Conservation (phyloP, 164 flowering plant genomes). For the Chimonanthus salicifolius region DNA sequence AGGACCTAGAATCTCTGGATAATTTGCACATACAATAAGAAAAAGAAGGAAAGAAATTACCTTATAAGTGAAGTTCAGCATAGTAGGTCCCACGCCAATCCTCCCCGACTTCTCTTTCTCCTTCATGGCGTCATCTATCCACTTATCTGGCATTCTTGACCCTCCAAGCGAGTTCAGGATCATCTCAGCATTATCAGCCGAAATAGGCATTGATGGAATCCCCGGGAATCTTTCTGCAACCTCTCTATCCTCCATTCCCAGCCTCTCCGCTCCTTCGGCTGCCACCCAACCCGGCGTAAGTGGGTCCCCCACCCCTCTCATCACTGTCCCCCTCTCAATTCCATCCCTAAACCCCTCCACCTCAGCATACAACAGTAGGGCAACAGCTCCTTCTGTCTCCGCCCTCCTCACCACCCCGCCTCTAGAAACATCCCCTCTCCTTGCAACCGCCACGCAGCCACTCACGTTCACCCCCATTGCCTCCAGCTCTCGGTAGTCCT, state of each 20-base stretch:
- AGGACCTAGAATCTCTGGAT: too few relatives aligned
- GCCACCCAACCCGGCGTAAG: conserved; percentile 82
- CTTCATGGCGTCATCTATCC: conserved; percentile 37
- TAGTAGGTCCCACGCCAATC: conserved; percentile 69
- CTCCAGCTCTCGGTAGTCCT: conserved; percentile 56
- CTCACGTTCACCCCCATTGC: conserved; percentile 52
- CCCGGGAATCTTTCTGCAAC: conserved; percentile 52
- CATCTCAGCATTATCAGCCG: conserved; percentile 45
- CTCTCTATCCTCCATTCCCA: conserved; percentile 38
- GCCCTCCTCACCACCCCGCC: conserved; percentile 55
- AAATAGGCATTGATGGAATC: conserved; percentile 81
- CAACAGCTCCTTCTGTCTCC: conserved; percentile 51
- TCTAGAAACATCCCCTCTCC: conserved; percentile 54
- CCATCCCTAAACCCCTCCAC: conserved; percentile 22
- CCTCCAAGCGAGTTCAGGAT: conserved; percentile 58
- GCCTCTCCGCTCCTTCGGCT: conserved; percentile 57
- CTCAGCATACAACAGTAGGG: conserved; percentile 67
- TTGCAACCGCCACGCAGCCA: conserved; percentile 58
- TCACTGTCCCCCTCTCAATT: conserved; percentile 83
- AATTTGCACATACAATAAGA: background rate
- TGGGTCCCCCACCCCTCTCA: conserved; percentile 87
- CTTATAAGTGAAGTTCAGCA: conserved; percentile 69
- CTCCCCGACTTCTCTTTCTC: conserved; percentile 6
- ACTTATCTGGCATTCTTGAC: conserved; percentile 38
- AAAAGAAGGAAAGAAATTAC: conserved; percentile 14